A percentile compares a stretch with the other conserved stretches of the same genome.
Evolutionary conservation across 2,329 filamentous ascomycete genomes (phyloP).

Genomic region (Hysterium pulicare): DNA sequence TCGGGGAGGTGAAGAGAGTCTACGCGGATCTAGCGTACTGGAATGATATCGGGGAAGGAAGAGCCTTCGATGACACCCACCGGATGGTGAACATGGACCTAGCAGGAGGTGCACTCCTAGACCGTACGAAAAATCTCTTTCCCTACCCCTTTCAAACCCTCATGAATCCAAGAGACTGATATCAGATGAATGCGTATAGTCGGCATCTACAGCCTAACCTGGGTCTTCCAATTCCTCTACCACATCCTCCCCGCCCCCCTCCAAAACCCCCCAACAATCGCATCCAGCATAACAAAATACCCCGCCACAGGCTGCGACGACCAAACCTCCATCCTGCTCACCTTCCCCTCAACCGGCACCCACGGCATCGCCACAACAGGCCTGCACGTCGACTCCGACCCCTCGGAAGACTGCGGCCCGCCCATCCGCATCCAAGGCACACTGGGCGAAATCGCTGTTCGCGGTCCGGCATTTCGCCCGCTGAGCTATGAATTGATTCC

Average conservation of each 20-base stretch:
- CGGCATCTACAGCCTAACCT: conserved; percentile 84
- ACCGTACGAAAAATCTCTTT: conserved; percentile 46
- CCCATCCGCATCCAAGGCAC: conserved; percentile 79
- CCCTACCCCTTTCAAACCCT: background rate
- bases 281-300: conserved; percentile 68
- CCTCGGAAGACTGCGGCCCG: conserved; percentile 55
- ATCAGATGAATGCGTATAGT: conserved; percentile 43
- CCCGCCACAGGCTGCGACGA: conserved; percentile 71
- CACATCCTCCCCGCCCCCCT: conserved; percentile 64
- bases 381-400: conserved; percentile 48
- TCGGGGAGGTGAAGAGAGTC: conserved; percentile 57
- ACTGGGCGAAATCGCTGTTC: conserved; percentile 77
- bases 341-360: conserved; percentile 63
- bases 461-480: conserved; percentile 68
- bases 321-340: conserved; percentile 71
- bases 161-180: no score
- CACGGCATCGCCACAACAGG: conserved; percentile 65
- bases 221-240: conserved; percentile 87
- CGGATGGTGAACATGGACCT: conserved; percentile 82
- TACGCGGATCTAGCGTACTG: conserved; percentile 59
- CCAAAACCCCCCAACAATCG: conserved; percentile 67
- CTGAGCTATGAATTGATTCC: conserved; percentile 62
- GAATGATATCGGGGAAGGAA: conserved; percentile 42
- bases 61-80: conserved; percentile 58
- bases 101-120: conserved; percentile 77